Percentiles rank a stretch among this genome's conserved stretches.
Evolutionary conservation across 176 grass and related monocot genomes (phyloP).

Genomic region (Triticum aestivum): DNA sequence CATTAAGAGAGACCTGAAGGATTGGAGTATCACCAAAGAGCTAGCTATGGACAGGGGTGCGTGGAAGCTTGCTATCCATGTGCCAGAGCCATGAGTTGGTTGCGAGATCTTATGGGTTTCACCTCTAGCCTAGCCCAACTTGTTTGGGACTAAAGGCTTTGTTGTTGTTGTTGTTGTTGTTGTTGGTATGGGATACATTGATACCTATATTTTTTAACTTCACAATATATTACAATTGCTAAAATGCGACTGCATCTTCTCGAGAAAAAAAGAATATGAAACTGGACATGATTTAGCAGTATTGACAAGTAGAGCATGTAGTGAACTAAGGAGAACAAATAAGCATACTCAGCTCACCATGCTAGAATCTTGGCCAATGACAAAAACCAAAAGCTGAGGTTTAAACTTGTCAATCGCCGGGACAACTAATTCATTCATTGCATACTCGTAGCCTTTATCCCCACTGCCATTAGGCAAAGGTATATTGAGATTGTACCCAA

Average conservation of each 20-base stretch:
- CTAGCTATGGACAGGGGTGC: too few relatives aligned
- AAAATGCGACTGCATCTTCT: not conserved
- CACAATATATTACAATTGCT: not conserved
- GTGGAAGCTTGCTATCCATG: too few relatives aligned
- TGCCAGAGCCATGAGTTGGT: too few relatives aligned
- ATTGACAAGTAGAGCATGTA: not conserved
- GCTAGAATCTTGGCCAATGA: conserved; percentile 85
- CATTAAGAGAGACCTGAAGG: too few relatives aligned
- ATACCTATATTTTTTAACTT: not conserved
- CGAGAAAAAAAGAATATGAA: too few relatives aligned
- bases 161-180: too few relatives aligned
- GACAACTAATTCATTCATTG: conserved; percentile 69
- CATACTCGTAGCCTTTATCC: conserved; percentile 75
- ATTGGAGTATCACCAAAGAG: too few relatives aligned
- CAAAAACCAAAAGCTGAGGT: conserved; percentile 77
- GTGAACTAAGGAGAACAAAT: not conserved
- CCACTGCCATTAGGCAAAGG: conserved; percentile 94
- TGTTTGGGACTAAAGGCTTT: too few relatives aligned
- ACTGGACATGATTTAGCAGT: not conserved
- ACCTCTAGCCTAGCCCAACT: too few relatives aligned
- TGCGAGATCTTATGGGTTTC: too few relatives aligned
- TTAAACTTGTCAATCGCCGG: conserved; percentile 63
- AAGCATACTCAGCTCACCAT: conserved; percentile 47
- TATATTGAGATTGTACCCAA: conserved; percentile 92
- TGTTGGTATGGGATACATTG: not conserved